These are phyloP conservation scores for Lecanicillium sp. DNA, from an alignment of 2,329 filamentous ascomycete species.

Conservation along the genomic window DNA sequence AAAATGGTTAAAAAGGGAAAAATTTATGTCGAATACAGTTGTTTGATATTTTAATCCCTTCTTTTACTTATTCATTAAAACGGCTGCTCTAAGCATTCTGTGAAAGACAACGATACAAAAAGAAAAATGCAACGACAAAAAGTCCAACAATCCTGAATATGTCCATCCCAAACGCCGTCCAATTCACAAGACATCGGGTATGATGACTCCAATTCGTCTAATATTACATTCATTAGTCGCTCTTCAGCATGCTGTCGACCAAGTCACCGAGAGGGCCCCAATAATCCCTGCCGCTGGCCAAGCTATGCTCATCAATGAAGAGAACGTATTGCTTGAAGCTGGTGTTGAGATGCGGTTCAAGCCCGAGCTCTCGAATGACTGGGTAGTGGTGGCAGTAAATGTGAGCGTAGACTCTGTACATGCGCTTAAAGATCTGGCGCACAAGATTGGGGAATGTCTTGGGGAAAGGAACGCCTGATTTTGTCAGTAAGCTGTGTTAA, in stretches of 20 bases:
- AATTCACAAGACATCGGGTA: constrained; percentile 4
- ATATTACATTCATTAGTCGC: constrained; percentile 50
- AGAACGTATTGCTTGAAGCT: constrained; percentile 99
- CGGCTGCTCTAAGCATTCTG: background rate
- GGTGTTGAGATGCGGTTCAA: constrained; percentile 96
- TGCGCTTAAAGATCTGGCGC: constrained; percentile 95
- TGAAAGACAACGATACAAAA: background rate
- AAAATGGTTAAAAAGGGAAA: no score
- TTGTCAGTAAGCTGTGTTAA: constrained; percentile 11
- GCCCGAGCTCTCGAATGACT: constrained; percentile 85
- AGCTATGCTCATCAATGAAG: constrained; percentile 91
- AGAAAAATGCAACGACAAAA: background rate
- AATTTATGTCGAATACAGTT: no score
- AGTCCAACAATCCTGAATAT: background rate
- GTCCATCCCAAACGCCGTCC: background rate
- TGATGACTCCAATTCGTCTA: background rate
- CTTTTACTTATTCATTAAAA: no score
- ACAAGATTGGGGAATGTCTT: constrained; percentile 84
- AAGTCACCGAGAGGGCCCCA: constrained; percentile 93
- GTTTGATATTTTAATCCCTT: no score
- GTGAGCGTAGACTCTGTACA: constrained; percentile 97
- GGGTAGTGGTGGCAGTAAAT: constrained; percentile 99
- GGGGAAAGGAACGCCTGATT: constrained; percentile 78
- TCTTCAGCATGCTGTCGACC: constrained; percentile 95
- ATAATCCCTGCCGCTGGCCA: constrained; percentile 92